phyloP scores from a whole-genome alignment of 1,284 basidiomycete species.

The Melampsora americana region DNA sequence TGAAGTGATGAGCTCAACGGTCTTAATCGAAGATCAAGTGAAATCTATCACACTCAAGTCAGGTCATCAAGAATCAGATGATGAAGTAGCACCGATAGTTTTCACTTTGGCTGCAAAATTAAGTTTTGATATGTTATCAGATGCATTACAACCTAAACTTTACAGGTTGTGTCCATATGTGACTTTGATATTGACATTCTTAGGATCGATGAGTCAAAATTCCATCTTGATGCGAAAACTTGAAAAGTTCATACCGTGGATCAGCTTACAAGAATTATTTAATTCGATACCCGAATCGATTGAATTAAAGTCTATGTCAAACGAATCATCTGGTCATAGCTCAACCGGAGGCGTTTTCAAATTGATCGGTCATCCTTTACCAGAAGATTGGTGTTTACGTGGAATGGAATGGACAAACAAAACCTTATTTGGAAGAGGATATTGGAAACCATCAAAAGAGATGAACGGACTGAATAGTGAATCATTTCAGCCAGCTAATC shows the following conservation, averaged over 20 bases:
- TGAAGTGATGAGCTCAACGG: background rate
- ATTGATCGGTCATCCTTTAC: slow-evolving; percentile 65
- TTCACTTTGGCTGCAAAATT: slow-evolving; percentile 74
- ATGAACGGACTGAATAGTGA: background rate
- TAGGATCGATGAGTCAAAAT: slow-evolving; percentile 71
- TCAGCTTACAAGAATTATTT: slow-evolving; percentile 58
- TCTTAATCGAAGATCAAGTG: background rate
- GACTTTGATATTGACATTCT: slow-evolving; percentile 78
- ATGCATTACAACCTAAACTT: slow-evolving; percentile 60
- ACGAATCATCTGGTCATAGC: slow-evolving; percentile 54
- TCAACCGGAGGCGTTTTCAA: slow-evolving; percentile 62
- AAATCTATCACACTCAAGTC: background rate
- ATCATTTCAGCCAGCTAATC: background rate
- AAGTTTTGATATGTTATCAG: slow-evolving; percentile 72
- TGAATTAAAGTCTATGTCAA: slow-evolving; percentile 59
- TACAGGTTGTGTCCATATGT: slow-evolving; percentile 69
- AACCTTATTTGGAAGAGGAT: slow-evolving; percentile 82
- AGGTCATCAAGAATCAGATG: slow-evolving; percentile 45
- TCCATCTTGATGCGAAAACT: slow-evolving; percentile 63
- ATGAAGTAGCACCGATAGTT: slow-evolving; percentile 60
- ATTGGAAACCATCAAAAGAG: slow-evolving; percentile 63
- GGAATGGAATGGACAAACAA: slow-evolving; percentile 93
- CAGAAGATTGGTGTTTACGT: slow-evolving; percentile 91
- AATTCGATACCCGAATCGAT: slow-evolving; percentile 33
- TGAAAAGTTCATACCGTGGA: slow-evolving; percentile 80